Base-by-base conservation (phyloP, 2,329 filamentous ascomycete species). In the Colletotrichum liriopes region DNA sequence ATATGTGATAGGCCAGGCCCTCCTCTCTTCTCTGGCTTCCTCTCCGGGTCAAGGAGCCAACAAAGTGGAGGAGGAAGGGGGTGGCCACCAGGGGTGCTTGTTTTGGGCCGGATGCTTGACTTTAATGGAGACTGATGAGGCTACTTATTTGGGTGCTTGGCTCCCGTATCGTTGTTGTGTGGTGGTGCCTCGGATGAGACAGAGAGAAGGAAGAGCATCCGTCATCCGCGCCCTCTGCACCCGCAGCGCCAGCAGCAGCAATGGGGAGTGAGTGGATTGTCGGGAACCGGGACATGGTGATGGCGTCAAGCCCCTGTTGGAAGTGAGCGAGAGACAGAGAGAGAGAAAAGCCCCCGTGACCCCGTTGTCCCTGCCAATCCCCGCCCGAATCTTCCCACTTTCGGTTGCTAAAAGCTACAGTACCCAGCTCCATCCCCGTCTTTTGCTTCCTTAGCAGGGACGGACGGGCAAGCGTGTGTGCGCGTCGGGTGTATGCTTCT, bases 1-100 rank as follows among this genome's bases (percentile, higher is more conserved):
- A 68, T 58, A 45, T 60, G 37, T 66, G 26, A 67, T 47, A 52
- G 61, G 35, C 35, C 56, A 26, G 35, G 14, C 52, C 37, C 23
- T 62, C 23, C 16, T 43, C 52, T 58, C 56, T 62, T 59, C 37
- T 37, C 23, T 26, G 49, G 23, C 39, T 47, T 52, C 55, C 65
- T 59, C 51, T 62, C 61, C 60, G 62, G 69, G 32, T 26, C 45
- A 52, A 72, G 65, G 51, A 72, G 58, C 67, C 61, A 71, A 71
- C 71, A 69, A 52, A 66, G 67, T 71, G 67, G 71, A 66, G 54
- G 54, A 23, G 39, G 60, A 49, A 70, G 59, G 45, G 29, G 39
- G 52, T 20, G 51, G 37, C 41, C 29, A 43, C 51, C 58, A 63
- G 69, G 65, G 66, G 51, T 43, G 26, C 11, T 45, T 59, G 45